Percentiles rank a stretch among this genome's conserved stretches.
Evolutionary conservation across 331 rosid species (phyloP).

Genomic region (Acacia concinna): DNA sequence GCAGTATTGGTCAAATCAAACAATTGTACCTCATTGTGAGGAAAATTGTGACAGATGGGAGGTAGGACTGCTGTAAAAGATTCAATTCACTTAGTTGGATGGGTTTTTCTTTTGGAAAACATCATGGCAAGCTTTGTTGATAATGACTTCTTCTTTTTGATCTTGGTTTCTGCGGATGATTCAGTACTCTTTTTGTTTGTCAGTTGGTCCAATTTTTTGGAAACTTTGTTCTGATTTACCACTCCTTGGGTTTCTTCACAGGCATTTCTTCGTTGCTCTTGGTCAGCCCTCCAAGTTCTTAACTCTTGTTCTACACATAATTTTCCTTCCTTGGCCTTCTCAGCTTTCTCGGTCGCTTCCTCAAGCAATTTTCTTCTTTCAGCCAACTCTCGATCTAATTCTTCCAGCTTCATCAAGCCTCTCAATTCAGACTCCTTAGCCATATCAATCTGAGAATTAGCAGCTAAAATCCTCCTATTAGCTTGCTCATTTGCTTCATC

Average conservation of each 20-base stretch:
- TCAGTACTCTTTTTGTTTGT: neutral
- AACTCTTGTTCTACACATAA: conserved; percentile 64
- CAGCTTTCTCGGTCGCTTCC: conserved; percentile 50
- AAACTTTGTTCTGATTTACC: neutral
- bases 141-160: neutral
- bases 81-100: conserved; percentile 1
- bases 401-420: conserved; percentile 56
- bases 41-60: neutral
- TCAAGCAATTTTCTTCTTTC: conserved; percentile 46
- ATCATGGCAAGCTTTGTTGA: neutral
- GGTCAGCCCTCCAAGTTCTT: conserved; percentile 53
- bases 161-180: neutral
- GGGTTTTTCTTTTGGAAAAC: conserved; percentile 1
- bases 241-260: neutral
- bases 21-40: neutral
- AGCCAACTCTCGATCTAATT: conserved; percentile 46
- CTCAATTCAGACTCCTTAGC: conserved; percentile 61
- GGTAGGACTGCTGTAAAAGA: conserved; percentile 13
- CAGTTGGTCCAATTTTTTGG: neutral
- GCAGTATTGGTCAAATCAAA: conserved; percentile 8
- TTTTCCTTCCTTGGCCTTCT: conserved; percentile 68
- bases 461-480: conserved; percentile 47
- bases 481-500: conserved; percentile 71
- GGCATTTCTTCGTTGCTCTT: neutral
- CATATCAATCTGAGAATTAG: conserved; percentile 52